phyloP scores from a whole-genome alignment of 2,329 filamentous ascomycete species.

The Ophiosphaerella korrae region DNA sequence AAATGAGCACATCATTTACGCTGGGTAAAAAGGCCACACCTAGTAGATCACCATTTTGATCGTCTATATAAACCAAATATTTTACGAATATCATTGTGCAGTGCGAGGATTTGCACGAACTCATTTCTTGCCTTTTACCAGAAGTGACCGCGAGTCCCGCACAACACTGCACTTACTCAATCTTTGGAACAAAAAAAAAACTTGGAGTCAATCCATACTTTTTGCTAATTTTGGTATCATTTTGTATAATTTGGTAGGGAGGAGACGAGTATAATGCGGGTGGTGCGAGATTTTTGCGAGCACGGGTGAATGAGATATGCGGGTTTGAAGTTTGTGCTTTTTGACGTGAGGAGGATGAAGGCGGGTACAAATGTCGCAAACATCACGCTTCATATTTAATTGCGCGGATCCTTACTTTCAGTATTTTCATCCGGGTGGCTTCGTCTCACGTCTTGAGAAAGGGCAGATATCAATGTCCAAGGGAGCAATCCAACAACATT shows the following conservation, averaged over 20 bases:
- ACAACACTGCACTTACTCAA: conserved; percentile 63
- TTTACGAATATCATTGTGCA: conserved; percentile 50
- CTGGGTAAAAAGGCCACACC: background rate
- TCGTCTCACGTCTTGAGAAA: too few relatives aligned
- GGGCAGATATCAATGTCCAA: too few relatives aligned
- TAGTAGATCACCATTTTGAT: too few relatives aligned
- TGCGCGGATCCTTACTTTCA: too few relatives aligned
- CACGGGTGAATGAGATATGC: background rate
- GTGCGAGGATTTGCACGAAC: conserved; percentile 74
- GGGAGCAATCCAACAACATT: too few relatives aligned
- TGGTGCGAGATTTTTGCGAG: background rate
- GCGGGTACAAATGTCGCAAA: too few relatives aligned
- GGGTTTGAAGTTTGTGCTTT: background rate
- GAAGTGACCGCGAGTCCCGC: conserved; percentile 73
- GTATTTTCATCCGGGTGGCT: too few relatives aligned
- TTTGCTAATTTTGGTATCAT: conserved; percentile 27
- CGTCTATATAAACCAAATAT: conserved; percentile 24
- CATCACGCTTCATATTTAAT: too few relatives aligned
- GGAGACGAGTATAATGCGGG: background rate
- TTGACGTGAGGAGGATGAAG: too few relatives aligned
- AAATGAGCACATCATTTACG: background rate
- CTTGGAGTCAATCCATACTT: conserved; percentile 53
- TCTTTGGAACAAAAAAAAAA: conserved; percentile 58
- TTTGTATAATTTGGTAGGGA: conserved; percentile 6
- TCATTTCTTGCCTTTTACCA: conserved; percentile 82